phyloP scores from a whole-genome alignment of 768 basidiomycete genomes.

The Lactarius sp. region DNA sequence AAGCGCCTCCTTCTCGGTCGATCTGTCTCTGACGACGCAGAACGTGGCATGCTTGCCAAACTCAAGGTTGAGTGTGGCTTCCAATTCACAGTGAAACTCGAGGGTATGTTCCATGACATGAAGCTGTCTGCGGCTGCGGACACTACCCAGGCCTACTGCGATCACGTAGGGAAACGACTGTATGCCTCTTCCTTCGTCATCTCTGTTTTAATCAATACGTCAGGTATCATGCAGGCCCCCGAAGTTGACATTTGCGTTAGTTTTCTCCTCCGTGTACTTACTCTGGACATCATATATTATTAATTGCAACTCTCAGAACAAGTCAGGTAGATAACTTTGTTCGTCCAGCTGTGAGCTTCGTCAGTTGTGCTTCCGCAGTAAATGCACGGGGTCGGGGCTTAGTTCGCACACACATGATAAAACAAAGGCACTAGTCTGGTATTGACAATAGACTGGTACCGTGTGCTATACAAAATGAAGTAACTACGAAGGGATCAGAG shows the following conservation, averaged over 20 bases:
- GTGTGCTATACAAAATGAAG: not conserved
- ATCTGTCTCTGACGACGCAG: slow-evolving; percentile 95
- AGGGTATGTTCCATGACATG: slow-evolving; percentile 95
- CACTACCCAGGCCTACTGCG: slow-evolving; percentile 68
- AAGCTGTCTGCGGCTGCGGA: slow-evolving; percentile 82
- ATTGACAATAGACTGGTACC: not conserved
- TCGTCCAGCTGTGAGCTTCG: not conserved
- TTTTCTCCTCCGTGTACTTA: not conserved
- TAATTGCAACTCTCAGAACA: not conserved
- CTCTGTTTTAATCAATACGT: slow-evolving; percentile 1
- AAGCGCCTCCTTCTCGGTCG: slow-evolving; percentile 83
- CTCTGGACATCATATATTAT: slow-evolving; percentile 11
- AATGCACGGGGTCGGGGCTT: too few species aligned
- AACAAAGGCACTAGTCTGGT: not conserved
- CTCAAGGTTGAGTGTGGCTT: slow-evolving; percentile 95
- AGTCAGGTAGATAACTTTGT: not conserved
- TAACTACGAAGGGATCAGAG: not conserved
- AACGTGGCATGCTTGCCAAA: slow-evolving; percentile 94
- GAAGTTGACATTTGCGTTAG: slow-evolving; percentile 55
- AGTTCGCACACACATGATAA: not conserved
- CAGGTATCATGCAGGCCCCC: slow-evolving; percentile 48
- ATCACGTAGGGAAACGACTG: slow-evolving; percentile 53
- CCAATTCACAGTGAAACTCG: slow-evolving; percentile 96
- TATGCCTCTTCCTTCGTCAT: slow-evolving; percentile 38
- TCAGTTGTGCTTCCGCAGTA: too few species aligned